Percentiles rank a stretch among this genome's conserved stretches.
Evolutionary conservation across 768 basidiomycete genomes (phyloP).

Genomic region (Rhizopogon vinicolor): DNA sequence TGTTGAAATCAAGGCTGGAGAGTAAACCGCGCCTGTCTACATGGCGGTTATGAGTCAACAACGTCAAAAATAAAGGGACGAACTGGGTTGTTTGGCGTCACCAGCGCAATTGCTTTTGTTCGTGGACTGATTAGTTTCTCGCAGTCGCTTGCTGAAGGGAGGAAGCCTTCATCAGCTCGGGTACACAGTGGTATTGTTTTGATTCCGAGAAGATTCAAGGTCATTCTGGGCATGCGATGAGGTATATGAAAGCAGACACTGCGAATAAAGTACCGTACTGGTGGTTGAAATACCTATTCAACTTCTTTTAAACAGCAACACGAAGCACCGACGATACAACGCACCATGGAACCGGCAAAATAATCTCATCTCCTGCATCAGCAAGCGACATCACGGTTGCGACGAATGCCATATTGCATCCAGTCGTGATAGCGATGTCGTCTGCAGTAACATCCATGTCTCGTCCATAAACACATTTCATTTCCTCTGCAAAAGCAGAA

Average conservation of each 20-base stretch:
- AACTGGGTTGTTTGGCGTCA: slow-evolving; percentile 77
- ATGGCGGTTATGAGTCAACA: neutral
- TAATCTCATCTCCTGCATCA: slow-evolving; percentile 65
- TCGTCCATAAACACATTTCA: slow-evolving; percentile 52
- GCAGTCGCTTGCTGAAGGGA: slow-evolving; percentile 52
- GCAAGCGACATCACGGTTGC: slow-evolving; percentile 58
- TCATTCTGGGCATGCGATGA: slow-evolving; percentile 47
- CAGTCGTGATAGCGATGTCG: slow-evolving; percentile 67
- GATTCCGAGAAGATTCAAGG: slow-evolving; percentile 57
- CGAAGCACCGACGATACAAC: neutral
- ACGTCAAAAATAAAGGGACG: slow-evolving; percentile 9
- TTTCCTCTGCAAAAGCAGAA: slow-evolving; percentile 52
- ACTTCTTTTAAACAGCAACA: neutral
- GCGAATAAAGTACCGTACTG: slow-evolving; percentile 30
- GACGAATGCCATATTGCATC: slow-evolving; percentile 72
- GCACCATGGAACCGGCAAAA: slow-evolving; percentile 71
- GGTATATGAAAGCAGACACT: neutral
- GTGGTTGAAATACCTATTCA: slow-evolving; percentile 61
- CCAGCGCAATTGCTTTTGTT: slow-evolving; percentile 68
- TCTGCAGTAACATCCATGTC: slow-evolving; percentile 42
- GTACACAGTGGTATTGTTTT: slow-evolving; percentile 52
- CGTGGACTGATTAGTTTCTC: slow-evolving; percentile 46
- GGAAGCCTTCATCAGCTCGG: slow-evolving; percentile 46
- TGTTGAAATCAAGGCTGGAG: slow-evolving; percentile 46
- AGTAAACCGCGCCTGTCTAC: slow-evolving; percentile 69